phyloP scores from a whole-genome alignment of 495 filamentous ascomycete species.

The Penicillium coprophilum region DNA sequence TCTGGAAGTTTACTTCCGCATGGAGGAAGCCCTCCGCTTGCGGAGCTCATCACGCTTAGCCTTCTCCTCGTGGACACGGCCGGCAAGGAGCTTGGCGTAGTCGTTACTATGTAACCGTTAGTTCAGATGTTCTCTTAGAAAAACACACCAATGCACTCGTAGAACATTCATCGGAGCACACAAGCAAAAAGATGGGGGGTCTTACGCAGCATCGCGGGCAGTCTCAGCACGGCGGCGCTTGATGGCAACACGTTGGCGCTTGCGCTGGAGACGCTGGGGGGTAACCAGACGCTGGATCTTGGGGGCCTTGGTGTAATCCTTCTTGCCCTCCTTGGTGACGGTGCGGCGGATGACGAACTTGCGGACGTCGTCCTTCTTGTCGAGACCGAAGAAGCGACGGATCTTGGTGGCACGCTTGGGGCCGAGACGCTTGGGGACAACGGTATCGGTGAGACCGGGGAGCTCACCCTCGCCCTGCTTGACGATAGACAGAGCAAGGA shows the following conservation, averaged over 20 bases:
- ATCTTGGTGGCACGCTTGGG: conserved; percentile 99
- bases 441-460: conserved; percentile 92
- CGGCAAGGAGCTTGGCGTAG: conserved; percentile 89
- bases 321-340: conserved; percentile 95
- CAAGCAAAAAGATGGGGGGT: conserved; percentile 21
- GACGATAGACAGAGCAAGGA: conserved; percentile 88
- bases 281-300: conserved; percentile 99
- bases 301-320: conserved; percentile 98
- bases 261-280: conserved; percentile 99
- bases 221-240: conserved; percentile 95
- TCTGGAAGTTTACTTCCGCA: conserved; percentile 72
- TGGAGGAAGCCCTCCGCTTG: conserved; percentile 94
- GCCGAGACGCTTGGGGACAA: conserved; percentile 96
- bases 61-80: conserved; percentile 94
- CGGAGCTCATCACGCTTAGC: conserved; percentile 83
- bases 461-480: conserved; percentile 95
- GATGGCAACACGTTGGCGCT: conserved; percentile 93
- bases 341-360: conserved; percentile 99
- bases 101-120: conserved; percentile 60
- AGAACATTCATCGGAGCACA: conserved; percentile 18
- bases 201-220: conserved; percentile 98
- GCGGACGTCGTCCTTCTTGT: conserved; percentile 99
- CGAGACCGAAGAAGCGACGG: conserved; percentile 95
- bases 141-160: conserved; percentile 15
- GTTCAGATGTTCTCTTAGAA: not conserved